Base-by-base conservation (phyloP, 1,284 basidiomycete species). In the Inonotus hispidus region DNA sequence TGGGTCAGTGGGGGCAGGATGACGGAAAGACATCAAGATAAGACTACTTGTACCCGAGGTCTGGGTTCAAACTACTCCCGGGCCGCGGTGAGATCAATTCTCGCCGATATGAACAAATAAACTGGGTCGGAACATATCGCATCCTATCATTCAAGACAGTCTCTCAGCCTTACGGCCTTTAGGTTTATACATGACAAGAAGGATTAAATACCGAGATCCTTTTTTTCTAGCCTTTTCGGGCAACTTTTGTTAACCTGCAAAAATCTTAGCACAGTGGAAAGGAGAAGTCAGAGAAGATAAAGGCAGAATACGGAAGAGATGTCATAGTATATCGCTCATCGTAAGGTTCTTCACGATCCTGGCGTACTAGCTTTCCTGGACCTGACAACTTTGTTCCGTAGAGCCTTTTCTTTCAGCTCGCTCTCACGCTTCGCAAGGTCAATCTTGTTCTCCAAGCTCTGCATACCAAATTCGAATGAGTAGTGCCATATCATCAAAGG, bases 331-430 rank as follows among this genome's bases (percentile, higher is more conserved):
- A 32, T 10, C 19, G 53, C 53, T 55, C 53, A 55, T 55, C 53
- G 16, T 53, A 35, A 50, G 19, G 32, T 54, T 52, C 32, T 32
- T 55, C 58, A 56, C 14, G 45, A 13, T 27, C 58, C 58, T 13
- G 58, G 41, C 3, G 35, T 68, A 59, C 72, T 77, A 27, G 71
- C 69, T 70, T 87, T 89, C 66, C 88, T 76, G 37, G 84, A 85
- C 67, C 86, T 78, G 66, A 91, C 82, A 58, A 91, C 88, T 69
- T 91, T 91, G 68, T 90, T 90, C 66, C 88, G 79, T 68, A 91
- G 71, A n/a, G 88, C 88, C 69, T 76, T 81, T 67, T 91, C 88
- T 69, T 90, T 90, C 53, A 91, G 70, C 68, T 91, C 88, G 66
- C 81, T 90, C 68, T 90, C 88, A 61, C 84, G 73, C 67, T 75